phyloP scores from a whole-genome alignment of 768 basidiomycete species.

The Tulasnella sp. region DNA sequence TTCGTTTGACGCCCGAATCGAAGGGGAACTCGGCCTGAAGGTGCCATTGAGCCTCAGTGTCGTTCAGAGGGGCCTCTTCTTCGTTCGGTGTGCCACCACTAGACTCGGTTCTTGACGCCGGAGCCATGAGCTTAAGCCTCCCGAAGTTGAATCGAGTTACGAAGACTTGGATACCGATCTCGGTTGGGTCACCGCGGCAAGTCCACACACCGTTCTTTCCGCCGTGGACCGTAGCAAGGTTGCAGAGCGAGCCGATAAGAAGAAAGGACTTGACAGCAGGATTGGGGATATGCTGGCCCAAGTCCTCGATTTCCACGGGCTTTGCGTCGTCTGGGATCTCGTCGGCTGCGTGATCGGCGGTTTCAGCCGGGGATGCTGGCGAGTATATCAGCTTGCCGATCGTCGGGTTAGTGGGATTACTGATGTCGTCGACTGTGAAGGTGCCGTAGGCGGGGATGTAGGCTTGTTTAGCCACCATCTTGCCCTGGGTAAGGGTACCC shows the following conservation, averaged over 20 bases:
- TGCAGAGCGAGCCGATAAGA: slow-evolving; percentile 36
- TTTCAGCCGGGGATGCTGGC: neutral
- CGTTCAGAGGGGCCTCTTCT: neutral
- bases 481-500: slow-evolving; percentile 44
- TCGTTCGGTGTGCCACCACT: neutral
- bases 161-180: slow-evolving; percentile 36
- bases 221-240: slow-evolving; percentile 34
- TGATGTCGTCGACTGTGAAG: slow-evolving; percentile 26
- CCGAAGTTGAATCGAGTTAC: slow-evolving; percentile 15
- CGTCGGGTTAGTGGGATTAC: slow-evolving; percentile 26
- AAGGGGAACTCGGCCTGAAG: slow-evolving; percentile 35
- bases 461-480: slow-evolving; percentile 38
- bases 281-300: neutral
- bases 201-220: slow-evolving; percentile 32
- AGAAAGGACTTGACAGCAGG: slow-evolving; percentile 29
- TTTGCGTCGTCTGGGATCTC: neutral
- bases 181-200: slow-evolving; percentile 39
- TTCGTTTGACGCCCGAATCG: slow-evolving; percentile 40
- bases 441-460: slow-evolving; percentile 33
- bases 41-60: slow-evolving; percentile 13
- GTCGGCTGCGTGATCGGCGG: neutral
- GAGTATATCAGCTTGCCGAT: slow-evolving; percentile 22
- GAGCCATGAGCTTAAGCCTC: slow-evolving; percentile 17
- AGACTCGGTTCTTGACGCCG: neutral
- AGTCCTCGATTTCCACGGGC: slow-evolving; percentile 23